Conservation (phyloP, 371 early-diverging fungal genomes). For the Smittium culicis region DNA sequence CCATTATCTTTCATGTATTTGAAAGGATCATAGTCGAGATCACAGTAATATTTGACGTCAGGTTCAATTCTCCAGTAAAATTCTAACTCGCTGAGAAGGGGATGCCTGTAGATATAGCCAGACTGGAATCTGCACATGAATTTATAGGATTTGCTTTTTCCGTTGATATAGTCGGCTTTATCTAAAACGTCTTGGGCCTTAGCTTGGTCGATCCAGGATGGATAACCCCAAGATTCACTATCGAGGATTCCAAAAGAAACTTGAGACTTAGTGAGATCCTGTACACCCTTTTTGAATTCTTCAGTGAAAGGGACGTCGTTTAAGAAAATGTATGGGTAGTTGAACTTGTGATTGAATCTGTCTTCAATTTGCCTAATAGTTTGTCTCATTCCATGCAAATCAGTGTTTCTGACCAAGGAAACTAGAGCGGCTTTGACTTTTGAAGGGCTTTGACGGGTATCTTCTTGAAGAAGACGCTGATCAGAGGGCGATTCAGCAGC, state of each 20-base stretch:
- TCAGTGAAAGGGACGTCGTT: conserved; percentile 65
- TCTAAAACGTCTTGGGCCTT: conserved; percentile 17
- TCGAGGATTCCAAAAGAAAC: conserved; percentile 44
- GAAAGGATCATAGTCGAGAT: conserved; percentile 57
- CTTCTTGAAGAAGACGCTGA: too few species aligned
- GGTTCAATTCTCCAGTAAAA: conserved; percentile 85
- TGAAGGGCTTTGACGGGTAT: background rate
- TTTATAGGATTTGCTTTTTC: conserved; percentile 36
- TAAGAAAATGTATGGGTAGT: conserved; percentile 84
- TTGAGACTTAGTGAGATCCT: conserved; percentile 38
- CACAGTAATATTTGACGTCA: conserved; percentile 58
- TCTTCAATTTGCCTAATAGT: conserved; percentile 68
- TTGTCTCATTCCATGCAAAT: conserved; percentile 46
- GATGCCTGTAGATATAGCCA: conserved; percentile 62
- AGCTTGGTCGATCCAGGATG: conserved; percentile 47
- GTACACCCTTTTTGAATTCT: conserved; percentile 49
- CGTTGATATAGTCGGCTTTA: conserved; percentile 22
- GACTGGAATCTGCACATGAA: conserved; percentile 42
- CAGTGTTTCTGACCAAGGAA: conserved; percentile 54
- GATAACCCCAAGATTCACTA: conserved; percentile 64
- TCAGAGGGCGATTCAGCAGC: background rate
- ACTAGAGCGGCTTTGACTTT: conserved; percentile 47
- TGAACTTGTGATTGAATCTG: conserved; percentile 64
- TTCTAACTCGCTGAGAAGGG: conserved; percentile 42
- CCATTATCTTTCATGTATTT: conserved; percentile 38